Evolutionary conservation across 1,139 yeast species (phyloP), one percentile per base, ranked within the genome.

Genomic region (Lodderomyces elongisporus): DNA sequence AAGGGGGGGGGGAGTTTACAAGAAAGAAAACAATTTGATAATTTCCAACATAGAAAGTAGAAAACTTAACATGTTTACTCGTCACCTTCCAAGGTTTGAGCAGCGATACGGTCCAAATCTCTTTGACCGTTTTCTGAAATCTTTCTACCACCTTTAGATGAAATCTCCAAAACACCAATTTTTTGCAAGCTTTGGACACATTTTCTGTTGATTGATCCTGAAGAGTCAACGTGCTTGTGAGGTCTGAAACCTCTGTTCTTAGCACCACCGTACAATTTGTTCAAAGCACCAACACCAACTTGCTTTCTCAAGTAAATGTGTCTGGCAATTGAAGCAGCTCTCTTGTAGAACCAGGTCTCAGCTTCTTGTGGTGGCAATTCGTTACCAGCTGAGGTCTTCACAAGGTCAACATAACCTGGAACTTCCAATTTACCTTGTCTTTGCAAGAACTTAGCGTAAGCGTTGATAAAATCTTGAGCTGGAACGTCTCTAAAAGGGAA

Each of bases 51-150:
- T n/a, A n/a, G n/a, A n/a, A n/a, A n/a, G n/a, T n/a, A n/a, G n/a
- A n/a, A n/a, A n/a, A n/a, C n/a, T n/a, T n/a, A n/a, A n/a, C 14
- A 10, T n/a, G 14, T 24, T 65, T 67, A 66, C 69, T 80, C 85
- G 61, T 81, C 89, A 74, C 84, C 95, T 75, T 85, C 95, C 71
- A 85, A 80, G 68, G 96, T 87, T 78, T 89, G 96, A 68, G 95
- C 96, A 66, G 98, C 98, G 72, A 91, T 91, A 84, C 98, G 97
- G 78, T 91, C 99, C 78, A 91, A 85, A 79, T 91, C 99, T 84
- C 98, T 89, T 79, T 91, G 97, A 68, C 99, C 99, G 76, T 88
- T 85, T 71, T 88, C 96, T 50, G 97, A 84, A 81, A 91, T 85
- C 77, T 91, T 88, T 83, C 99, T 93, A 71, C 98, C 98, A 71